phyloP scores from a whole-genome alignment of 169 alveolate genomes.

The Perkinsus olseni region DNA sequence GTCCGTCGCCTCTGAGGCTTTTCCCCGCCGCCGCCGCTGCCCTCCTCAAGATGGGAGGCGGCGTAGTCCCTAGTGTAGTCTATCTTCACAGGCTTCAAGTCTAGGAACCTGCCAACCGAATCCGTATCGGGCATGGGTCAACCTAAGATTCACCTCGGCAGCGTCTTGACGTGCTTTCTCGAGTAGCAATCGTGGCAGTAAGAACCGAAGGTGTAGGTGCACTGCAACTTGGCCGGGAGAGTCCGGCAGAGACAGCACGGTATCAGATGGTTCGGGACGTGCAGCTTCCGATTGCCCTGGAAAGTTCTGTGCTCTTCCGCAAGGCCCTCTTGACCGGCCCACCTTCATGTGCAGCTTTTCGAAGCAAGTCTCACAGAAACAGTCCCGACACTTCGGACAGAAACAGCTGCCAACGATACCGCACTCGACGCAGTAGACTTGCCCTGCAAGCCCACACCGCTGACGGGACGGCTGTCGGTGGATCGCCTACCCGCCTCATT shows the following conservation, averaged over 20 bases:
- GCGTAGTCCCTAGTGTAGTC: slow-evolving; percentile 10
- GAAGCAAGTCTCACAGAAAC: slow-evolving; percentile 23
- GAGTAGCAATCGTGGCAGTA: slow-evolving; percentile 32
- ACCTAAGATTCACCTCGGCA: slow-evolving; percentile 14
- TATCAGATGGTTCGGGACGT: slow-evolving; percentile 32
- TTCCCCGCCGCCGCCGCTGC: background rate
- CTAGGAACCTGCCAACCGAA: slow-evolving; percentile 17
- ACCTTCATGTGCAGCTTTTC: slow-evolving; percentile 24
- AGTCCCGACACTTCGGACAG: slow-evolving; percentile 15
- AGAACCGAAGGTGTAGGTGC: slow-evolving; percentile 36
- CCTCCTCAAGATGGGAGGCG: background rate
- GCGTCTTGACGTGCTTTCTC: slow-evolving; percentile 30
- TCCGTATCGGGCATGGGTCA: background rate
- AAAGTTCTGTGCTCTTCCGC: background rate
- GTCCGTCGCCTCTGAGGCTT: background rate
- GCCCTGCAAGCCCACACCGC: background rate
- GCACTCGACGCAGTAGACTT: slow-evolving; percentile 17
- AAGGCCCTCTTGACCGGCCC: background rate
- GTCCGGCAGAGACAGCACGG: slow-evolving; percentile 28
- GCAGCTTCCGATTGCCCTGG: slow-evolving; percentile 21
- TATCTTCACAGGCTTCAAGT: slow-evolving; percentile 25
- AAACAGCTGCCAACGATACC: background rate
- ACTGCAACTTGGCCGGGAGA: slow-evolving; percentile 35
- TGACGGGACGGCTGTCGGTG: background rate
- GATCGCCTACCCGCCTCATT: background rate